Base-by-base conservation (phyloP, 2,329 filamentous ascomycete species). In the Lomentospora prolificans region DNA sequence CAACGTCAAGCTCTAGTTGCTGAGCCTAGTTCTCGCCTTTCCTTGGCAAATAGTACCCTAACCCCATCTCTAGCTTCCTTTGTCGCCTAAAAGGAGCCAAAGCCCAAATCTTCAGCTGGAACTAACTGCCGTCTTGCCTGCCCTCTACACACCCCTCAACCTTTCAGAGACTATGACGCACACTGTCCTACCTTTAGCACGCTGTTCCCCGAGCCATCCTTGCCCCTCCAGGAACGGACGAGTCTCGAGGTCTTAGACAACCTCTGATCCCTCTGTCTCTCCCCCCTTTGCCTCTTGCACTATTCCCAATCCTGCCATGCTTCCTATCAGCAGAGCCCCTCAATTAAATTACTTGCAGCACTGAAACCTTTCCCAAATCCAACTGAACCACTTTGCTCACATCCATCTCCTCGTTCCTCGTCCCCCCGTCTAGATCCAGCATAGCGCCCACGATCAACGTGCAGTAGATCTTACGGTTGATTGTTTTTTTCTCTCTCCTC, bases 291-390 rank as follows among this genome's bases (percentile, higher is more conserved):
- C 4, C 9, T 14, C 22, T 25, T 41, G n/a, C n/a, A n/a, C n/a
- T 33, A 33, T 33, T 7, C 30, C 30, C 30, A 12, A 7, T 33
- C 30, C 30, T 33, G 12, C 12, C 30, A 12, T 48, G 44, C n/a
- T n/a, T n/a, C n/a, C n/a, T n/a, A n/a, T n/a, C n/a, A n/a, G n/a
- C n/a, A n/a, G n/a, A n/a, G n/a, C 44, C 44, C 44, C 44, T 48
- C 44, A 48, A 19, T 48, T 48, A 22, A 25, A 48, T 48, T 48
- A 48, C 44, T 48, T 48, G 44, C 44, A 48, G 44, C 17, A 25
- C 44, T 25, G 44, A 48, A 19, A 48, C 44, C 17, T 48, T 12
- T 48, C 22, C 17, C 22, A 7, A 17, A 8, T 41, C 14, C 44
- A 48, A 48, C 44, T 48, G 44, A 48, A 25, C 44, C 44, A n/a